Percentiles rank a stretch among this genome's conserved stretches.
Evolutionary conservation across 2,329 filamentous ascomycete genomes (phyloP).

Genomic region (Neonectria punicea): DNA sequence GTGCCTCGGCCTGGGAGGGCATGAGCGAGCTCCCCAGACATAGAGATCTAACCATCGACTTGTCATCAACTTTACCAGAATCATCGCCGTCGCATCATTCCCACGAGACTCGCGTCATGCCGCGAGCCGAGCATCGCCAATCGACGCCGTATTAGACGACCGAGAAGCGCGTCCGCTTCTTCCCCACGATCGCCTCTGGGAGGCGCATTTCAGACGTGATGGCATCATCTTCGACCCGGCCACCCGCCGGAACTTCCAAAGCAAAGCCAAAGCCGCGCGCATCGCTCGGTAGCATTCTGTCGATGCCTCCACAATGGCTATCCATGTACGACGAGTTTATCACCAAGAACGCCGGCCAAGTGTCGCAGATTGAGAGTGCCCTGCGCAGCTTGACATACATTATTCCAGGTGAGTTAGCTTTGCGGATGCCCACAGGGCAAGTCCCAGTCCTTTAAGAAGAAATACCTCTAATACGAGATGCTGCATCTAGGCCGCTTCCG

Average conservation of each 20-base stretch:
- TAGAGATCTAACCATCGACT: conserved; percentile 20
- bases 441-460: background rate
- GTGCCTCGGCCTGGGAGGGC: conserved; percentile 38
- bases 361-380: conserved; percentile 94
- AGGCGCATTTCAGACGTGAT: conserved; percentile 21
- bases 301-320: conserved; percentile 73
- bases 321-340: conserved; percentile 88
- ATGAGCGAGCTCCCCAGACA: conserved; percentile 18
- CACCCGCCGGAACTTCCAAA: conserved; percentile 29
- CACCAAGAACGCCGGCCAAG: conserved; percentile 91
- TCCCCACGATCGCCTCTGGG: conserved; percentile 12
- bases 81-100: conserved; percentile 9
- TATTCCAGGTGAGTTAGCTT: conserved; percentile 73
- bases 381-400: conserved; percentile 94
- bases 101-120: conserved; percentile 18
- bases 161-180: conserved; percentile 16
- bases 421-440: background rate
- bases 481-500: conserved; percentile 75
- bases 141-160: conserved; percentile 19
- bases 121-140: background rate
- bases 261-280: conserved; percentile 35
- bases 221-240: conserved; percentile 36
- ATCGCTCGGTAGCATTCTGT: conserved; percentile 55
- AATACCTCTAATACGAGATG: conserved; percentile 14
- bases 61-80: conserved; percentile 27